Evolutionary conservation across 345 rosid genomes (phyloP).

Genomic region (Theobroma cacao): DNA sequence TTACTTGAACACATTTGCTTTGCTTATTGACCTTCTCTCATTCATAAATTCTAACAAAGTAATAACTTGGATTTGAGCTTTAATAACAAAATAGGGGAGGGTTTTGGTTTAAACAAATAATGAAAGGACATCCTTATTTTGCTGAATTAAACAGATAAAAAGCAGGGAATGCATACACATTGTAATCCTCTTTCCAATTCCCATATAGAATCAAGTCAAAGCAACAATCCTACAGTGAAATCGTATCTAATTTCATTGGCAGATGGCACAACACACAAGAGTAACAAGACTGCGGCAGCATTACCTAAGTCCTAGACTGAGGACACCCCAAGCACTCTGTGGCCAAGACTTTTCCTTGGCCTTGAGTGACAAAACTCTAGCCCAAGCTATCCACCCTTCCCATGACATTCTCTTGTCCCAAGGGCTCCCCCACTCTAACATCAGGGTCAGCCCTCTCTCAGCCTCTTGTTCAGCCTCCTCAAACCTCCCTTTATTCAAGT

Average conservation of each 20-base stretch:
- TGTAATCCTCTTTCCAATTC: too few species aligned
- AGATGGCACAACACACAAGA: background rate
- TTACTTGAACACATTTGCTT: too few species aligned
- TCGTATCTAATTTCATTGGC: background rate
- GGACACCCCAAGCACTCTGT: conserved; percentile 69
- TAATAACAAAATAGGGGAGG: too few species aligned
- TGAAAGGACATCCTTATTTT: too few species aligned
- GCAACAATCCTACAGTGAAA: background rate
- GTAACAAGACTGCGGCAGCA: background rate
- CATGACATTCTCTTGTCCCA: conserved; percentile 94
- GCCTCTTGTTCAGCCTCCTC: conserved; percentile 68
- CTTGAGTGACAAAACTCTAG: conserved; percentile 63
- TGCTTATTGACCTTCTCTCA: too few species aligned
- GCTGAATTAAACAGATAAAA: too few species aligned
- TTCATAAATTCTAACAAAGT: too few species aligned
- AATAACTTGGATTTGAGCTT: too few species aligned
- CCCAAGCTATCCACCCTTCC: conserved; percentile 95
- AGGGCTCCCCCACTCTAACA: conserved; percentile 87
- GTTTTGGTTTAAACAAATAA: too few species aligned
- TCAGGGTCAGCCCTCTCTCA: conserved; percentile 54
- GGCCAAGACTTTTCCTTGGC: conserved; percentile 84
- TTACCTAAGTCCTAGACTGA: conserved; percentile 64
- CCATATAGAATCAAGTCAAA: too few species aligned
- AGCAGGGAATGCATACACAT: too few species aligned
- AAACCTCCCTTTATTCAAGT: conserved; percentile 48